Percentiles rank a stretch among this genome's conserved stretches.
phyloP scores from a whole-genome alignment of 2,329 filamentous ascomycete genomes.

The Xylariomycetidae sp. region DNA sequence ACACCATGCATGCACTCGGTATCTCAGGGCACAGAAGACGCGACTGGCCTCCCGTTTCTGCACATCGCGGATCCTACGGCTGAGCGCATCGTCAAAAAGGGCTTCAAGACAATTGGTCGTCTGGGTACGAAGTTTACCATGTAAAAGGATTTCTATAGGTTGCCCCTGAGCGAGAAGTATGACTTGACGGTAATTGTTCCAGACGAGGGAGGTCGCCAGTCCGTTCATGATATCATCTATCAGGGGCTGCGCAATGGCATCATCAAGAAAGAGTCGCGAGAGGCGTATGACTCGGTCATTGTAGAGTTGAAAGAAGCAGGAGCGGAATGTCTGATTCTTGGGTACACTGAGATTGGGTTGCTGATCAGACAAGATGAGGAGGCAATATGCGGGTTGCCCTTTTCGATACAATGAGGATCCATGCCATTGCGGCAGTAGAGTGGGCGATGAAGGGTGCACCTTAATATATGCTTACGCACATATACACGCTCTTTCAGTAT shows the following conservation, averaged over 20 bases:
- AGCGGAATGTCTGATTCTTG: conserved; percentile 18
- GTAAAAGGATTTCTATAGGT: conserved; percentile 19
- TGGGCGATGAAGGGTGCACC: conserved; percentile 9
- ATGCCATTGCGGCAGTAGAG: conserved; percentile 10
- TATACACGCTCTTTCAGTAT: too few relatives aligned
- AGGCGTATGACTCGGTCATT: conserved; percentile 13
- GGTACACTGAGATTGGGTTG: conserved; percentile 19
- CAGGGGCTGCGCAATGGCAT: conserved; percentile 13
- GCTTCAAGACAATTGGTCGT: conserved; percentile 11
- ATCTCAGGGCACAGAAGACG: conserved; percentile 9
- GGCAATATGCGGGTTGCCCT: conserved; percentile 8
- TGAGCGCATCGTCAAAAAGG: conserved; percentile 8
- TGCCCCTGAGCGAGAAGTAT: conserved; percentile 12
- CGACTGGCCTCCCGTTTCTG: conserved; percentile 8
- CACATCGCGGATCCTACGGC: conserved; percentile 16
- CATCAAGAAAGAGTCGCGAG: conserved; percentile 10
- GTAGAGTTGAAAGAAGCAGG: conserved; percentile 10
- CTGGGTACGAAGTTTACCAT: conserved; percentile 20
- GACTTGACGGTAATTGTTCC: conserved; percentile 16
- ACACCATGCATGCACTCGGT: conserved; percentile 15
- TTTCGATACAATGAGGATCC: conserved; percentile 10
- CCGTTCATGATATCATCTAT: conserved; percentile 17
- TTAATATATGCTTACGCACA: too few relatives aligned
- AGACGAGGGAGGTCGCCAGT: conserved; percentile 8
- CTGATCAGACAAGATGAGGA: conserved; percentile 5